A percentile compares a stretch with the other conserved stretches of the same genome.
Conservation (phyloP, 495 filamentous ascomycete genomes). For the Podospora pseudocomata region DNA sequence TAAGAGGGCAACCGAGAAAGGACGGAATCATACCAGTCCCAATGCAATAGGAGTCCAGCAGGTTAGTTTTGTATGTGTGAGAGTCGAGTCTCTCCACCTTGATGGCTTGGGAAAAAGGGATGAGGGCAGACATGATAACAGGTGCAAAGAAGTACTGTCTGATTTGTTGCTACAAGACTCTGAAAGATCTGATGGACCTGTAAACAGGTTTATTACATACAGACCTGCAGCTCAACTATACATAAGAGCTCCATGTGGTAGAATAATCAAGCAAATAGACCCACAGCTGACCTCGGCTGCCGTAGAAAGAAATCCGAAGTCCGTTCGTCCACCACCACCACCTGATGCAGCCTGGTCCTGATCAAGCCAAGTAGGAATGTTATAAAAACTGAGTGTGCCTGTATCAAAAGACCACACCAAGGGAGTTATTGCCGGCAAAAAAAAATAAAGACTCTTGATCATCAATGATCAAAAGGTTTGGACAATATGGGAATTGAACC, state of each 20-base stretch:
- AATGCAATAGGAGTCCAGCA: constrained; percentile 64
- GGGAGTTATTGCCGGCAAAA: background rate
- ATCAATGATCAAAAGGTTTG: constrained; percentile 2
- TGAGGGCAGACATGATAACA: background rate
- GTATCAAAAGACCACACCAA: too few relatives aligned
- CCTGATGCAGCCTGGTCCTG: background rate
- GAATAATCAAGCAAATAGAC: background rate
- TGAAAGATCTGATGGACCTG: background rate
- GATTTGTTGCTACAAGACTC: constrained; percentile 7
- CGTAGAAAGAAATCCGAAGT: background rate
- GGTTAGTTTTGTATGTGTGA: constrained; percentile 58
- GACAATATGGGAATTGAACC: constrained; percentile 23
- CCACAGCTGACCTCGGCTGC: background rate
- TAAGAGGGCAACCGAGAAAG: background rate
- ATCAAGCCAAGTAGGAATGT: background rate
- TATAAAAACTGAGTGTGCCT: background rate
- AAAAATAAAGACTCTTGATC: too few relatives aligned
- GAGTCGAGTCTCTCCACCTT: constrained; percentile 51
- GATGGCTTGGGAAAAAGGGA: constrained; percentile 35
- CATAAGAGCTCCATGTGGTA: background rate
- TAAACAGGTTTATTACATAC: background rate
- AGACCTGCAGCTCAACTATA: background rate
- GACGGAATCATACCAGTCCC: constrained; percentile 51
- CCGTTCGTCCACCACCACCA: background rate
- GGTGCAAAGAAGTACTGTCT: background rate